phyloP scores from a whole-genome alignment of 306 rosid species.

The Dalbergia cultrata region DNA sequence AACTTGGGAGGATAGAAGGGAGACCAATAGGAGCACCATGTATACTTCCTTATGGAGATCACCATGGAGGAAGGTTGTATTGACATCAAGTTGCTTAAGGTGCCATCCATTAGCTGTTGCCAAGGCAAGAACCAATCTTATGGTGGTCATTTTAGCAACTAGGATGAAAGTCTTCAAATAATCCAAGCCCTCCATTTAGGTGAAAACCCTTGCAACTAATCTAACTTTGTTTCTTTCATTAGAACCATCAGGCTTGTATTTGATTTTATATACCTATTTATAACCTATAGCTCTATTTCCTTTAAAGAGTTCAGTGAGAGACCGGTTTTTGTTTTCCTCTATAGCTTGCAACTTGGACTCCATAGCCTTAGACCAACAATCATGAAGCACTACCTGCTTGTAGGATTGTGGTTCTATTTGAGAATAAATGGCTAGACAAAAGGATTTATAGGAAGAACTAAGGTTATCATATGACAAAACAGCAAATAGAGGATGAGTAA shows the following conservation, averaged over 20 bases:
- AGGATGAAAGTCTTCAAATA: neutral
- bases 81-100: neutral
- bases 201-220: neutral
- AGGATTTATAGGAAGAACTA: no score
- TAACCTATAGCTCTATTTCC: neutral
- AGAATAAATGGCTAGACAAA: neutral
- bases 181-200: neutral
- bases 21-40: neutral
- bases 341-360: neutral
- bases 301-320: neutral
- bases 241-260: neutral
- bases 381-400: neutral
- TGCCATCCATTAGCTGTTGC: neutral
- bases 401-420: neutral
- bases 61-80: neutral
- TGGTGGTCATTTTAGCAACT: neutral
- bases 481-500: no score
- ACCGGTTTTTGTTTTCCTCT: neutral
- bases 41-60: neutral
- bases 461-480: no score
- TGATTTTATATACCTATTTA: neutral
- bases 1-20: fast-evolving
- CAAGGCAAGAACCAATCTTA: neutral
- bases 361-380: neutral
- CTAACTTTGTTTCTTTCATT: neutral